phyloP scores from a whole-genome alignment of 805 yeast genomes.

The Candida morakotiae region DNA sequence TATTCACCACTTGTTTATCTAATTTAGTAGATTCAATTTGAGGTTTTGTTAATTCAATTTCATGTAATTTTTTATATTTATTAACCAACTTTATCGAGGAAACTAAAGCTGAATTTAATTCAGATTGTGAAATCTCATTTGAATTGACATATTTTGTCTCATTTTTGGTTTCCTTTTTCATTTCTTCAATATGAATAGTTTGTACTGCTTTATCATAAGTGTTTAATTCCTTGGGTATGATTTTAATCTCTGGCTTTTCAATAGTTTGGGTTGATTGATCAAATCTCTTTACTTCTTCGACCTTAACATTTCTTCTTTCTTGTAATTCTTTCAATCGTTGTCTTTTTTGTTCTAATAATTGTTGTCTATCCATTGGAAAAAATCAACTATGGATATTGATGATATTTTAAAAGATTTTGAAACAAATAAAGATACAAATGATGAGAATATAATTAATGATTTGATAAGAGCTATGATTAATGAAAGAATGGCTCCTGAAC shows the following conservation, averaged over 20 bases:
- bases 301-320: slow-evolving; percentile 12
- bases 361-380: slow-evolving; percentile 29
- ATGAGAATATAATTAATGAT: slow-evolving; percentile 29
- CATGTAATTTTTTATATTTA: slow-evolving; percentile 12
- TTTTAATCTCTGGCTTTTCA: slow-evolving; percentile 2
- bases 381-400: slow-evolving; percentile 45
- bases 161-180: background rate
- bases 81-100: slow-evolving; percentile 21
- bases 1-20: slow-evolving; percentile 1
- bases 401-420: slow-evolving; percentile 71
- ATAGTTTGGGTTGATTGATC: slow-evolving; percentile 9
- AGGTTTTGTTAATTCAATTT: slow-evolving; percentile 2
- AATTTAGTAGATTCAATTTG: background rate
- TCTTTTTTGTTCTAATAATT: slow-evolving; percentile 36
- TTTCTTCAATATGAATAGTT: slow-evolving; percentile 9
- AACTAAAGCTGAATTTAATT: slow-evolving; percentile 17
- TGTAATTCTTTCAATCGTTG: slow-evolving; percentile 28
- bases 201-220: slow-evolving; percentile 22
- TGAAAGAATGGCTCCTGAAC: slow-evolving; percentile 83
- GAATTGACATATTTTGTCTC: background rate
- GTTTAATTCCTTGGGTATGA: slow-evolving; percentile 3
- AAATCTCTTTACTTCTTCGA: slow-evolving; percentile 2
- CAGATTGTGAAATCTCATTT: slow-evolving; percentile 10
- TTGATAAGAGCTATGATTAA: slow-evolving; percentile 70
- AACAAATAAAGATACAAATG: slow-evolving; percentile 8